A percentile compares a stretch with the other conserved stretches of the same genome.
phyloP scores from a whole-genome alignment of 768 basidiomycete species.

The Lactarius psammicola region DNA sequence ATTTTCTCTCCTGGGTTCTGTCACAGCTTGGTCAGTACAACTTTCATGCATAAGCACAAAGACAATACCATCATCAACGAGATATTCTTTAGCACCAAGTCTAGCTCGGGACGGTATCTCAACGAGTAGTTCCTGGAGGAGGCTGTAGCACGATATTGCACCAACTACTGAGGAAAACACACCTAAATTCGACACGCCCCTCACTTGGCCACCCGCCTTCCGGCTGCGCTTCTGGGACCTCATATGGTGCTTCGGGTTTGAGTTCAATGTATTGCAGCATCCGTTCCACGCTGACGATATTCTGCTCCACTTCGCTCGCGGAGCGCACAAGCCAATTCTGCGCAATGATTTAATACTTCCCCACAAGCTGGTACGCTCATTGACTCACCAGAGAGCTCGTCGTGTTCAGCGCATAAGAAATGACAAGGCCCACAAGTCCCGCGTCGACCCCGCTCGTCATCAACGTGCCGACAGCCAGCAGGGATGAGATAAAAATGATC shows the following conservation, averaged over 20 bases:
- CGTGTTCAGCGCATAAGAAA: constrained; percentile 82
- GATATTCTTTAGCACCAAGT: constrained; percentile 75
- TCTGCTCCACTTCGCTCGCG: constrained; percentile 86
- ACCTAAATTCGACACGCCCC: constrained; percentile 75
- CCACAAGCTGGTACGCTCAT: not conserved
- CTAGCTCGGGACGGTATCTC: constrained; percentile 76
- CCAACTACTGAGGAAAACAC: constrained; percentile 32
- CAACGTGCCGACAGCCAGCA: constrained; percentile 67
- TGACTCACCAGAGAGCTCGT: constrained; percentile 71
- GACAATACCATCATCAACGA: constrained; percentile 61
- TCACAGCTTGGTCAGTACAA: constrained; percentile 2
- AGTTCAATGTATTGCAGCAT: constrained; percentile 80
- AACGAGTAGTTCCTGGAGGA: constrained; percentile 62
- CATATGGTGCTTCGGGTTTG: constrained; percentile 68
- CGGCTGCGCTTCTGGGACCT: constrained; percentile 59
- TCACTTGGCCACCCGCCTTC: constrained; percentile 63
- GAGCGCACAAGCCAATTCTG: constrained; percentile 83
- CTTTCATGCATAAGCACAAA: not conserved
- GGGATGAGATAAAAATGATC: constrained; percentile 72
- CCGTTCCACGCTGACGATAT: constrained; percentile 86
- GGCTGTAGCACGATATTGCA: not conserved
- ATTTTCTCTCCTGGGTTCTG: constrained; percentile 80
- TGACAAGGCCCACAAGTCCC: constrained; percentile 80
- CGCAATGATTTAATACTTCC: not conserved
- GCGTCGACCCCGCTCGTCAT: constrained; percentile 78